Evolutionary conservation across 2,329 filamentous ascomycete species (phyloP).

Genomic region (Hirsutella minnesotensis): DNA sequence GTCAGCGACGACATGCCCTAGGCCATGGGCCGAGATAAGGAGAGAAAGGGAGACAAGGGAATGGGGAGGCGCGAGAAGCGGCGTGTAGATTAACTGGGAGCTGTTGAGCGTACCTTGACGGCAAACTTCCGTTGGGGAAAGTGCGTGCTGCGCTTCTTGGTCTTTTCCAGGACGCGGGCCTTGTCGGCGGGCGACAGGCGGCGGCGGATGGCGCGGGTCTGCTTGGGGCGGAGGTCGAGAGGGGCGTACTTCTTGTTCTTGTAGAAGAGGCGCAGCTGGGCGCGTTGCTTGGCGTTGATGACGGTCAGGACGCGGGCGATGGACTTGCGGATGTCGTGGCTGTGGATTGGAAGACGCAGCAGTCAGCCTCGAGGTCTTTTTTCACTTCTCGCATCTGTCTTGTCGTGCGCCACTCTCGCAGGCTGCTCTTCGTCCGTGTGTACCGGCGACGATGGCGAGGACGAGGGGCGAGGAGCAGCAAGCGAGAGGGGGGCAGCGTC

Average conservation of each 20-base stretch:
- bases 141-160: conserved; percentile 90
- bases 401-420: too few species aligned
- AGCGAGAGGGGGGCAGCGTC: background rate
- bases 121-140: conserved; percentile 99
- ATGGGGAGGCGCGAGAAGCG: too few species aligned
- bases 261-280: conserved; percentile 98
- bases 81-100: too few species aligned
- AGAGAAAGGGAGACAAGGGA: too few species aligned
- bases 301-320: conserved; percentile 98
- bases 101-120: conserved; percentile 75
- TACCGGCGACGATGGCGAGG: background rate
- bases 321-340: conserved; percentile 98
- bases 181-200: conserved; percentile 87
- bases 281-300: conserved; percentile 99
- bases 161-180: conserved; percentile 75
- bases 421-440: too few species aligned
- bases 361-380: too few species aligned
- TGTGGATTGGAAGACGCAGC: conserved; percentile 23
- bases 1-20: background rate
- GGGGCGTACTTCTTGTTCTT: conserved; percentile 99
- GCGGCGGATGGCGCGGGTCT: conserved; percentile 96
- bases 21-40: background rate
- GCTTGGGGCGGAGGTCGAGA: conserved; percentile 96
- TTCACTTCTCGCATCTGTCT: too few species aligned
- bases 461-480: background rate